Evolutionary conservation across 306 rosid genomes (phyloP).

Genomic region (Arachis hypogaea): DNA sequence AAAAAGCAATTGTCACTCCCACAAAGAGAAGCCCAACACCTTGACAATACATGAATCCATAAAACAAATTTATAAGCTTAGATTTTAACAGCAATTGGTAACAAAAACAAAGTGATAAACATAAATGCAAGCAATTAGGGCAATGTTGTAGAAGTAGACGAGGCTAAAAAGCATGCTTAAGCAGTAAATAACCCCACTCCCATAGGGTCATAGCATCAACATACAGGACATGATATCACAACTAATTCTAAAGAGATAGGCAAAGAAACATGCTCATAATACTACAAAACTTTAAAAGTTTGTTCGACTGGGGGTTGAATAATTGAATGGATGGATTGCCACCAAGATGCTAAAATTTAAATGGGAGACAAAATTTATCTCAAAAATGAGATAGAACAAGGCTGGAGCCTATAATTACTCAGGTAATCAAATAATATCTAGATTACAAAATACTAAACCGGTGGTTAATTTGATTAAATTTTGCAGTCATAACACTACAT

Average conservation of each 20-base stretch:
- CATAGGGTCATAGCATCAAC: background rate
- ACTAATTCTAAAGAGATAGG: background rate
- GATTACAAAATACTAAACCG: slow-evolving; percentile 13
- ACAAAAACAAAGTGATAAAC: slow-evolving; percentile 5
- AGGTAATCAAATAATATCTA: slow-evolving; percentile 26
- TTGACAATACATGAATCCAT: slow-evolving; percentile 22
- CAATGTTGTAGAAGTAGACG: background rate
- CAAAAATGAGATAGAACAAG: slow-evolving; percentile 6
- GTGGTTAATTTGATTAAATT: background rate
- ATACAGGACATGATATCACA: slow-evolving; percentile 5
- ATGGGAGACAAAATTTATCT: background rate
- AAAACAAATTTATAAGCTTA: slow-evolving; percentile 2
- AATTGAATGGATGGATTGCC: background rate
- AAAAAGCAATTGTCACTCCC: slow-evolving; percentile 18
- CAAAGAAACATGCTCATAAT: slow-evolving; percentile 17
- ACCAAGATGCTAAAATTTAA: slow-evolving; percentile 18
- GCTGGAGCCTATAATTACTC: background rate
- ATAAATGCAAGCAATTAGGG: slow-evolving; percentile 6
- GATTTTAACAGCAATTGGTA: slow-evolving; percentile 1
- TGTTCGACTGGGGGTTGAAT: background rate
- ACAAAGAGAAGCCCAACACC: background rate
- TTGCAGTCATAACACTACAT: slow-evolving; percentile 3
- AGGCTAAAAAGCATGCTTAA: slow-evolving; percentile 17
- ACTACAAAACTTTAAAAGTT: background rate
- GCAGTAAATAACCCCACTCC: slow-evolving; percentile 6